A percentile compares a stretch with the other conserved stretches of the same genome.
These are phyloP conservation scores for Tremellales sp. DNA, from an alignment of 1,284 basidiomycete genomes.

Conservation along the genomic window DNA sequence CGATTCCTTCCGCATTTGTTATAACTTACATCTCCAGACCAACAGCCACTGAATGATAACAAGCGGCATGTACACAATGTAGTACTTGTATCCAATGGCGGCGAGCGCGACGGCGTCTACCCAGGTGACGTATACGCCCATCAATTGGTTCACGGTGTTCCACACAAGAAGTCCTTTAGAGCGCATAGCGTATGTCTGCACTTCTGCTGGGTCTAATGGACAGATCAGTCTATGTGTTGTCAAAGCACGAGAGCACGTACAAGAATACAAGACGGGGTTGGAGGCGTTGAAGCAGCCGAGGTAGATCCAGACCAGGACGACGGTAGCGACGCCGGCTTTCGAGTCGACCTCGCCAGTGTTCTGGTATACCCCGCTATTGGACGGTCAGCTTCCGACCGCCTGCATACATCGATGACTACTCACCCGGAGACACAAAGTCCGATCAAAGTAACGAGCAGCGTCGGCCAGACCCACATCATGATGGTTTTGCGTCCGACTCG, in stretches of 20 bases:
- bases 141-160: conserved; percentile 44
- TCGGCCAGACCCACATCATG: conserved; percentile 45
- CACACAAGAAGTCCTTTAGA: conserved; percentile 49
- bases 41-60: conserved; percentile 40
- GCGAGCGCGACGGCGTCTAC: conserved; percentile 48
- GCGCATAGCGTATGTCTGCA: conserved; percentile 48
- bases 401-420: conserved; percentile 3
- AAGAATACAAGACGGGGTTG: conserved; percentile 42
- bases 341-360: conserved; percentile 27
- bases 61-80: conserved; percentile 44
- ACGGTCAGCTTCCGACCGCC: not conserved
- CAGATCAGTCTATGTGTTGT: not conserved
- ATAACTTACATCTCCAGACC: conserved; percentile 28
- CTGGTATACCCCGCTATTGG: conserved; percentile 33
- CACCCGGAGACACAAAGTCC: conserved; percentile 41
- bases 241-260: conserved; percentile 2
- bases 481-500: conserved; percentile 41
- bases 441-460: conserved; percentile 36
- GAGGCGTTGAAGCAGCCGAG: conserved; percentile 46
- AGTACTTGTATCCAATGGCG: conserved; percentile 47
- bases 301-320: conserved; percentile 49
- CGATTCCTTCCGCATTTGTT: not conserved
- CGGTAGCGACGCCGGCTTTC: conserved; percentile 37
- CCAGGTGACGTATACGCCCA: conserved; percentile 34
- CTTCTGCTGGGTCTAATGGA: conserved; percentile 42